Percentiles rank a stretch among this genome's conserved stretches.
phyloP scores from a whole-genome alignment of 768 basidiomycete species.

The Boletellus sp. region DNA sequence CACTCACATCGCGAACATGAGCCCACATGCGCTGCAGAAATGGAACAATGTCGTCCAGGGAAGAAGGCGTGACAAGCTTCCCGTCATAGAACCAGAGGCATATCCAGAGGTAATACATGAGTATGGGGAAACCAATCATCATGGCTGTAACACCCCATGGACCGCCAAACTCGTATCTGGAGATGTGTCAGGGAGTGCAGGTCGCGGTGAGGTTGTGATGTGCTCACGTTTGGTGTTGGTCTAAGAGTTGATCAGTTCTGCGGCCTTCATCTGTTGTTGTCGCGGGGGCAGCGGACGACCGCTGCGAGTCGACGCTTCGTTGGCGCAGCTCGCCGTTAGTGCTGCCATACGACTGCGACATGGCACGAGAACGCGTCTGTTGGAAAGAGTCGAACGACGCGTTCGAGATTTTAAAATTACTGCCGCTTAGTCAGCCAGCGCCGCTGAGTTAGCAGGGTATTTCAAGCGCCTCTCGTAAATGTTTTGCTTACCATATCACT shows the following conservation, averaged over 20 bases:
- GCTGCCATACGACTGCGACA: slow-evolving; percentile 30
- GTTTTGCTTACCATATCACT: slow-evolving; percentile 9
- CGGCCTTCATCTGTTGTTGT: slow-evolving; percentile 65
- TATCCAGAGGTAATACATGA: slow-evolving; percentile 99
- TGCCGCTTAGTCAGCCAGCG: slow-evolving; percentile 16
- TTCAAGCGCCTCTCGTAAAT: slow-evolving; percentile 23
- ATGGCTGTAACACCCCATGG: slow-evolving; percentile 88
- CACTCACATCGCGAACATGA: slow-evolving; percentile 73
- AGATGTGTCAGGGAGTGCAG: slow-evolving; percentile 2
- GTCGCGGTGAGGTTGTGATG: background rate
- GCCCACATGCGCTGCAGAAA: slow-evolving; percentile 80
- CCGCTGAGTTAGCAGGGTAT: slow-evolving; percentile 7
- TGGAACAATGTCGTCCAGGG: slow-evolving; percentile 66
- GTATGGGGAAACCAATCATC: slow-evolving; percentile 88
- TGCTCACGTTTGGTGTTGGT: slow-evolving; percentile 60
- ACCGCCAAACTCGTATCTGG: slow-evolving; percentile 94
- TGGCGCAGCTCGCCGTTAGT: slow-evolving; percentile 29
- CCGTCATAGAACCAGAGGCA: slow-evolving; percentile 97
- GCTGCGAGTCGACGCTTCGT: slow-evolving; percentile 18
- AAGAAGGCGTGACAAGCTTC: slow-evolving; percentile 63
- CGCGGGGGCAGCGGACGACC: slow-evolving; percentile 17
- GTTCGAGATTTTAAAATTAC: slow-evolving; percentile 10
- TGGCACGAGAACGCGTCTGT: slow-evolving; percentile 2
- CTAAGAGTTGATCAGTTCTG: slow-evolving; percentile 68
- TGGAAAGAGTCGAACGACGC: slow-evolving; percentile 10